Percentiles rank a stretch among this genome's conserved stretches.
phyloP scores from a whole-genome alignment of 2,329 filamentous ascomycete species.

The Fusarium sulawesiense region DNA sequence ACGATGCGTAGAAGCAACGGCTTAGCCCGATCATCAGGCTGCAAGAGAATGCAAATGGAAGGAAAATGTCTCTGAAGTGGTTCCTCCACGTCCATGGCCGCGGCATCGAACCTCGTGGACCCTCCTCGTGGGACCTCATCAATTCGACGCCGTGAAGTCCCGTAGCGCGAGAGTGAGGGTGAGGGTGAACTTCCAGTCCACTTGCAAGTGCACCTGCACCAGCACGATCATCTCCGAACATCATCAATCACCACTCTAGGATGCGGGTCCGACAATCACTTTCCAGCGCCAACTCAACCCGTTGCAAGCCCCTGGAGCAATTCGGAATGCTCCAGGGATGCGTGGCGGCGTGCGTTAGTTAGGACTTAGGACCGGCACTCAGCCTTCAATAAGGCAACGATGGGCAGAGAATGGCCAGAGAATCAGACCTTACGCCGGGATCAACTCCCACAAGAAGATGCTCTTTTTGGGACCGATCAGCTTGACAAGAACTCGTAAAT shows the following conservation, averaged over 20 bases:
- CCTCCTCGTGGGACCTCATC: constrained; percentile 34
- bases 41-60: constrained; percentile 16
- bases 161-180: constrained; percentile 17
- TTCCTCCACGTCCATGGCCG: constrained; percentile 29
- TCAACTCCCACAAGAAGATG: background rate
- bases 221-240: constrained; percentile 42
- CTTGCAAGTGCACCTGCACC: background rate
- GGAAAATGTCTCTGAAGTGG: constrained; percentile 31
- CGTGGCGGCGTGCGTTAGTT: constrained; percentile 25
- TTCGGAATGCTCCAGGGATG: constrained; percentile 33
- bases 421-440: background rate
- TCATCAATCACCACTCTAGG: constrained; percentile 34
- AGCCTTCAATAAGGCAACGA: constrained; percentile 25
- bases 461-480: background rate
- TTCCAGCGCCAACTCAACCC: constrained; percentile 13
- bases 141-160: constrained; percentile 29
- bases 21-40: constrained; percentile 15
- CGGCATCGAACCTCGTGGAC: constrained; percentile 29
- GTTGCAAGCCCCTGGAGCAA: constrained; percentile 20
- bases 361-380: constrained; percentile 16
- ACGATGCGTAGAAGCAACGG: constrained; percentile 5
- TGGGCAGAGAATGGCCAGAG: constrained; percentile 24
- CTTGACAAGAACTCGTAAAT: constrained; percentile 1
- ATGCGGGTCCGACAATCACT: constrained; percentile 26
- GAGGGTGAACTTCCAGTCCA: constrained; percentile 25